A percentile compares a stretch with the other conserved stretches of the same genome.
These are phyloP conservation scores for Exophiala aquamarina DNA, from an alignment of 2,329 filamentous ascomycete genomes.

Conservation along the genomic window DNA sequence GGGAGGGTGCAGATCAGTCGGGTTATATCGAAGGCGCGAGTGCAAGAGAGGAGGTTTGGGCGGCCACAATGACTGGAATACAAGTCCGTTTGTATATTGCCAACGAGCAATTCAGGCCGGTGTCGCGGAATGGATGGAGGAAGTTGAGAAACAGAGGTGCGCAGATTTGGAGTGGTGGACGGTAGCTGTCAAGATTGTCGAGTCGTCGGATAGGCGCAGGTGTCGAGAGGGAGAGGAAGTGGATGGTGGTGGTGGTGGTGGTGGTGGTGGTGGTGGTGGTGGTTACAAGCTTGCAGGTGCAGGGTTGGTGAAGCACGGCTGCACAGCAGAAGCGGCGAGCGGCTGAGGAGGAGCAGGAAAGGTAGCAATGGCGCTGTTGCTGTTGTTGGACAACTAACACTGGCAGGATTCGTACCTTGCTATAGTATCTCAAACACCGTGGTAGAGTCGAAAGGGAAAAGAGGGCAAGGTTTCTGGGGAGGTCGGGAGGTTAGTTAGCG, in stretches of 20 bases:
- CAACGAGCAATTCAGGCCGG: not conserved
- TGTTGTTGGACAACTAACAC: too few relatives aligned
- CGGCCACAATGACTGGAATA: not conserved
- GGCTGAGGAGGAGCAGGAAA: too few relatives aligned
- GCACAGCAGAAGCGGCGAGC: too few relatives aligned
- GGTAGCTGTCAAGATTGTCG: constrained; percentile 22
- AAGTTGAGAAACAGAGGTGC: constrained; percentile 6
- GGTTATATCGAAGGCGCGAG: not conserved
- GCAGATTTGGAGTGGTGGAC: constrained; percentile 3
- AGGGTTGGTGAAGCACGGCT: not conserved
- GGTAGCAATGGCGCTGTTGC: too few relatives aligned
- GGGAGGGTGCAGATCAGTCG: not conserved
- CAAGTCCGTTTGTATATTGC: too few relatives aligned
- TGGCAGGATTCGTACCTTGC: too few relatives aligned
- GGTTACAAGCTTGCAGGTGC: not conserved
- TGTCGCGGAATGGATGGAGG: constrained; percentile 7
- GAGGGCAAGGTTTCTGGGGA: too few relatives aligned
- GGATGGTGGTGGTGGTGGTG: constrained; percentile 11
- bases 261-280: constrained; percentile 1
- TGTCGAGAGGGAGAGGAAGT: constrained; percentile 6
- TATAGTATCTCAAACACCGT: too few relatives aligned
- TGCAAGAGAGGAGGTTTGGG: not conserved
- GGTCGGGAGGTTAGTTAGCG: too few relatives aligned
- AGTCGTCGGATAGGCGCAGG: constrained; percentile 23
- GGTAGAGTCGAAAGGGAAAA: too few relatives aligned